Percentiles rank a stretch among this genome's conserved stretches.
Evolutionary conservation across 495 filamentous ascomycete species (phyloP).

Genomic region (Talaromyces proteolyticus): DNA sequence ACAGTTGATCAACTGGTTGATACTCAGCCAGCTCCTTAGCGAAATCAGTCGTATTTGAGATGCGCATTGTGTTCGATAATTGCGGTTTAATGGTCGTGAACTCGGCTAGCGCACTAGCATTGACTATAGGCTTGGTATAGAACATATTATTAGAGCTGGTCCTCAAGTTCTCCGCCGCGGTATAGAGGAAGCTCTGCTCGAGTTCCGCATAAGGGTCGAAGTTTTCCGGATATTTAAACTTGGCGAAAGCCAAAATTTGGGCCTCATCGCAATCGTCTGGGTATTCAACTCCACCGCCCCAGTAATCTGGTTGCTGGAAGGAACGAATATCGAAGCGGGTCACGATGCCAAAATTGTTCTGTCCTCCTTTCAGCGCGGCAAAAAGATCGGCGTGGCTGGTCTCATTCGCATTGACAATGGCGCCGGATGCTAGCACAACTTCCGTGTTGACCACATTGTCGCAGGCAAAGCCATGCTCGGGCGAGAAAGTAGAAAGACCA

Average conservation of each 20-base stretch:
- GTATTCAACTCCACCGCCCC: slow-evolving; percentile 25
- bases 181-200: neutral
- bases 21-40: neutral
- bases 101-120: neutral
- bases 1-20: neutral
- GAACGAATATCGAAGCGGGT: slow-evolving; percentile 41
- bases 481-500: slow-evolving; percentile 34
- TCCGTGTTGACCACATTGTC: slow-evolving; percentile 43
- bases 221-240: neutral
- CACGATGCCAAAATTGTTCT: slow-evolving; percentile 51
- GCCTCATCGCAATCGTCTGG: neutral
- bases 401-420: slow-evolving; percentile 40
- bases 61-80: neutral
- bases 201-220: neutral
- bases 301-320: slow-evolving; percentile 31
- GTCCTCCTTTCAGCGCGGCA: slow-evolving; percentile 48
- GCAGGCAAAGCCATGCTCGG: slow-evolving; percentile 36
- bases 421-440: slow-evolving; percentile 46
- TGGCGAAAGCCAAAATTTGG: neutral
- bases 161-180: neutral
- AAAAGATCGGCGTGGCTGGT: slow-evolving; percentile 38
- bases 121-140: neutral
- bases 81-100: neutral
- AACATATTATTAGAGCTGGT: neutral
- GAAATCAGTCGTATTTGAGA: neutral